phyloP scores from a whole-genome alignment of 371 early-diverging fungal species.

The Rhizopus delemar region DNA sequence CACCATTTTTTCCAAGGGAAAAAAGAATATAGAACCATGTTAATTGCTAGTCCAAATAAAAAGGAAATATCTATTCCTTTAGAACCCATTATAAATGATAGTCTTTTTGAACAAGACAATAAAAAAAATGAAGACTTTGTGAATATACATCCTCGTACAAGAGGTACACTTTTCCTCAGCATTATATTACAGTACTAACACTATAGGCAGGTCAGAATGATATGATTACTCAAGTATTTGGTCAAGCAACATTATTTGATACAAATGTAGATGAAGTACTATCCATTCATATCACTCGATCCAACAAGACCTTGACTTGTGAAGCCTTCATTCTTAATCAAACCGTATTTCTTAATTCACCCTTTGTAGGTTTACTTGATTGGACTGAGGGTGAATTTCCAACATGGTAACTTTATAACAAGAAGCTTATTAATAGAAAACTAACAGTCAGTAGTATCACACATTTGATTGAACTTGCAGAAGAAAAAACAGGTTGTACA shows the following conservation, averaged over 20 bases:
- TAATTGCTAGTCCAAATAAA: slow-evolving; percentile 46
- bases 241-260: slow-evolving; percentile 25
- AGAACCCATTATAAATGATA: slow-evolving; percentile 21
- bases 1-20: slow-evolving; percentile 56
- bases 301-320: slow-evolving; percentile 31
- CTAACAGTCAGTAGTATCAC: slow-evolving; percentile 34
- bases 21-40: slow-evolving; percentile 51
- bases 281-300: slow-evolving; percentile 34
- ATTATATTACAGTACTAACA: too few species aligned
- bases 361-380: slow-evolving; percentile 29
- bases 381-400: slow-evolving; percentile 52
- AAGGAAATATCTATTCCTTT: slow-evolving; percentile 46
- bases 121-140: slow-evolving; percentile 13
- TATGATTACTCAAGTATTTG: slow-evolving; percentile 40
- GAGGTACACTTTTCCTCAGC: slow-evolving; percentile 35
- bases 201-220: slow-evolving; percentile 21
- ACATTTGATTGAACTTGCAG: slow-evolving; percentile 51
- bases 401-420: slow-evolving; percentile 32
- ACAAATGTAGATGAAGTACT: slow-evolving; percentile 35
- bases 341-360: slow-evolving; percentile 46
- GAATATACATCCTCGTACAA: slow-evolving; percentile 17
- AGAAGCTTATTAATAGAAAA: neutral
- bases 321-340: slow-evolving; percentile 49
- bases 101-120: neutral
- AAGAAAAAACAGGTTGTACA: slow-evolving; percentile 47